A percentile compares a stretch with the other conserved stretches of the same genome.
These are phyloP conservation scores for Alternaria atra DNA, from an alignment of 2,329 filamentous ascomycete species.

Conservation along the genomic window DNA sequence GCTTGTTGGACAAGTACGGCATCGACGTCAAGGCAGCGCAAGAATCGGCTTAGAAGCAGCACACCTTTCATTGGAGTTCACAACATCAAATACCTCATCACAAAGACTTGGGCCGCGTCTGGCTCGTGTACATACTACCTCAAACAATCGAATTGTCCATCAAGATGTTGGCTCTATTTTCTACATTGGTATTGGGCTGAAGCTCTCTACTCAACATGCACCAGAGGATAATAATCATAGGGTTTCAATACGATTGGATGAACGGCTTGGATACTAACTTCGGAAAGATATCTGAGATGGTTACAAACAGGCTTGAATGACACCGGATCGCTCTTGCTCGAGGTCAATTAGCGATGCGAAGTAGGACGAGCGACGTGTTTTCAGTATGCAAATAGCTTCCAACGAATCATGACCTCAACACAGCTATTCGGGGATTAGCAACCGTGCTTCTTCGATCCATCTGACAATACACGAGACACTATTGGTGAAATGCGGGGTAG, in stretches of 20 bases:
- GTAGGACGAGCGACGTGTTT: background rate
- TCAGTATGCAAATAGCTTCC: background rate
- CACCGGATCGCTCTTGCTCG: background rate
- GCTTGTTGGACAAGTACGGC: conserved; percentile 87
- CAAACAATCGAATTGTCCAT: conserved; percentile 10
- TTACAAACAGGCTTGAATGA: background rate
- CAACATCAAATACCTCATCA: conserved; percentile 21
- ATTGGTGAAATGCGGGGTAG: conserved; percentile 26
- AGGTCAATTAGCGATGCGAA: background rate
- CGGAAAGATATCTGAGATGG: rapidly evolving
- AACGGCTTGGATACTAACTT: background rate
- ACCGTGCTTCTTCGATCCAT: background rate
- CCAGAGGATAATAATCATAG: too few species aligned
- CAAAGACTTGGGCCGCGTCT: conserved; percentile 18
- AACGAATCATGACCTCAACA: background rate
- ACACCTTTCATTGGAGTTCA: conserved; percentile 33
- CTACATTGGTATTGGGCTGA: background rate
- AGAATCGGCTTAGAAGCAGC: conserved; percentile 26
- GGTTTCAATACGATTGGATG: background rate
- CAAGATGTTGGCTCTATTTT: background rate
- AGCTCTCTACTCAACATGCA: background rate
- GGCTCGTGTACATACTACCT: conserved; percentile 31
- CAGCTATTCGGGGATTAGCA: background rate
- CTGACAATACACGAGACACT: conserved; percentile 7
- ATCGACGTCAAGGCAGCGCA: conserved; percentile 70